A percentile compares a stretch with the other conserved stretches of the same genome.
Conservation (phyloP, 306 rosid species). For the Lablab purpureus region DNA sequence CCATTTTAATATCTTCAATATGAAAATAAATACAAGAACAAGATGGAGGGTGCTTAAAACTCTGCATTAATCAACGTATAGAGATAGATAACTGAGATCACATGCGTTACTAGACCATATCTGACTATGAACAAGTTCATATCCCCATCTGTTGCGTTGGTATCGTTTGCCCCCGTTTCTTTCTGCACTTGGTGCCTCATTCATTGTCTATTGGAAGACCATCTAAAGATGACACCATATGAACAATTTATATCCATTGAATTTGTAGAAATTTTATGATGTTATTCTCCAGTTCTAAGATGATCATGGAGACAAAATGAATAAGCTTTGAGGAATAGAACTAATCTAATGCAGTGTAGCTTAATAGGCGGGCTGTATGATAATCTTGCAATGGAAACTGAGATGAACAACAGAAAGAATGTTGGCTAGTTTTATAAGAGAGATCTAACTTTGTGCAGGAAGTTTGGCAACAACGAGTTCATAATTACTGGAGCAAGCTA, state of each 20-base stretch:
- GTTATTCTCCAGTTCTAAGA: slow-evolving; percentile 8
- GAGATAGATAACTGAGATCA: neutral
- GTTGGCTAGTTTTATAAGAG: slow-evolving; percentile 18
- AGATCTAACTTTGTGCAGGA: slow-evolving; percentile 56
- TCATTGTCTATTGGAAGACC: neutral
- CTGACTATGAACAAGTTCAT: neutral
- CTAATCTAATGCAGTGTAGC: neutral
- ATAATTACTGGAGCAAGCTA: slow-evolving; percentile 72
- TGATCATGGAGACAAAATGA: neutral
- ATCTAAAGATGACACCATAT: neutral
- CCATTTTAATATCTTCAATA: slow-evolving; percentile 3
- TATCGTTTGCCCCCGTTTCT: neutral
- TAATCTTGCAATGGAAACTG: neutral
- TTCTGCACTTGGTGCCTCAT: neutral
- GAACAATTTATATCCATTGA: neutral
- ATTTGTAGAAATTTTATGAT: slow-evolving; percentile 20
- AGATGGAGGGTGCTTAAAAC: neutral
- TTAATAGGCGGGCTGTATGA: neutral
- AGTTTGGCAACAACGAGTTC: slow-evolving; percentile 63
- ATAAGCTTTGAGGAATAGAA: slow-evolving; percentile 18
- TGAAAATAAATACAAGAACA: neutral
- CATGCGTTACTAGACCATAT: neutral
- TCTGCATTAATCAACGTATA: slow-evolving; percentile 3
- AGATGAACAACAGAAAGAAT: neutral
- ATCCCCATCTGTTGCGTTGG: neutral